Percentiles rank a stretch among this genome's conserved stretches.
phyloP scores from a whole-genome alignment of 2,329 filamentous ascomycete species.

The Colletotrichum simmondsii region DNA sequence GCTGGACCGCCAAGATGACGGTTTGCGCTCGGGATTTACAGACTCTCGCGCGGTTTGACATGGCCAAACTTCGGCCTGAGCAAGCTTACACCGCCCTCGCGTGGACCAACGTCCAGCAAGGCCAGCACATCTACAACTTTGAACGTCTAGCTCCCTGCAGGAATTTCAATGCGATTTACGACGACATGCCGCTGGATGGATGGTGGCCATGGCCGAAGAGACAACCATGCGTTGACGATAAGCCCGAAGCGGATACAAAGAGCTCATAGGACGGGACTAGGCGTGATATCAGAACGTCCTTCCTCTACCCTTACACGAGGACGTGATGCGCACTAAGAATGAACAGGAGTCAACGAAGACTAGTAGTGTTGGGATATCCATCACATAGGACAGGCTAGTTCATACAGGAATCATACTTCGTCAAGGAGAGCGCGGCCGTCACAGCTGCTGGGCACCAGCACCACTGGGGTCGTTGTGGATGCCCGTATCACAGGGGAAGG shows the following conservation, averaged over 20 bases:
- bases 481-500: not conserved
- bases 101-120: not conserved
- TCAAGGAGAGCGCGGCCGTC: slow-evolving; percentile 10
- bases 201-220: slow-evolving; percentile 34
- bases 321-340: too few relatives aligned
- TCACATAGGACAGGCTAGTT: slow-evolving; percentile 15
- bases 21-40: not conserved
- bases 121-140: not conserved
- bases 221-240: not conserved
- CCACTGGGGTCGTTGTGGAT: slow-evolving; percentile 17
- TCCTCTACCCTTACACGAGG: too few relatives aligned
- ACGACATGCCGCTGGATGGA: slow-evolving; percentile 22
- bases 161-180: slow-evolving; percentile 20
- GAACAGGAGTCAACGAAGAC: too few relatives aligned
- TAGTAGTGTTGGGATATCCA: too few relatives aligned
- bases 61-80: not conserved
- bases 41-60: not conserved
- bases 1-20: not conserved
- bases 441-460: not conserved
- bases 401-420: slow-evolving; percentile 26
- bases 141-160: fast-evolving
- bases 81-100: not conserved
- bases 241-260: too few relatives aligned
- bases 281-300: too few relatives aligned
- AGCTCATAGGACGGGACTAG: too few relatives aligned